phyloP scores from a whole-genome alignment of 2,329 filamentous ascomycete genomes.

The Raffaelea arxii region DNA sequence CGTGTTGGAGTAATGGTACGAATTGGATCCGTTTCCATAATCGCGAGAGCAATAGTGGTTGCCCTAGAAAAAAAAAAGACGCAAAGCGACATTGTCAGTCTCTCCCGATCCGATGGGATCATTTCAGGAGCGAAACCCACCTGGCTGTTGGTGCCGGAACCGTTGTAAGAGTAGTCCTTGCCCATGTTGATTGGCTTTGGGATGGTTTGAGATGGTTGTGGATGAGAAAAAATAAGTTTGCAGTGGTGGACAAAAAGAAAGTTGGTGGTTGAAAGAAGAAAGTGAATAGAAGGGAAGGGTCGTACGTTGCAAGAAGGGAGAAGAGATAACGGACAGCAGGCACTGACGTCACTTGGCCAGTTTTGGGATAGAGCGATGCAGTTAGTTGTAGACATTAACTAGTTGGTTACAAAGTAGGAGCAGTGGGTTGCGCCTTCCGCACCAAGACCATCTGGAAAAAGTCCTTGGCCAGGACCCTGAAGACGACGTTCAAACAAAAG shows the following conservation, averaged over 20 bases:
- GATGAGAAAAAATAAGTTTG: no score
- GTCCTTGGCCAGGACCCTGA: no score
- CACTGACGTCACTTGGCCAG: no score
- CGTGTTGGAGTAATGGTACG: slow-evolving; percentile 61
- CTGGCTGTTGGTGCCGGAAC: slow-evolving; percentile 53
- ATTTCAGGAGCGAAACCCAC: slow-evolving; percentile 25
- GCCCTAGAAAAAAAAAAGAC: slow-evolving; percentile 32
- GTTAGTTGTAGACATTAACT: no score
- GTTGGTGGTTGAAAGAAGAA: neutral
- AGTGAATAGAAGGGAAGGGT: neutral
- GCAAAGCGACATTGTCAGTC: neutral
- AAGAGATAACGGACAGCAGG: no score
- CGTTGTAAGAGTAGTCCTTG: slow-evolving; percentile 31
- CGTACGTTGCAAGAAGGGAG: neutral
- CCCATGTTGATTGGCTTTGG: slow-evolving; percentile 6
- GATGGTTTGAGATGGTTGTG: no score
- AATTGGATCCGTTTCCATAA: slow-evolving; percentile 52
- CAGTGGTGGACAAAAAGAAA: no score
- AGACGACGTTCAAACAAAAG: no score
- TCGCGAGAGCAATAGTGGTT: slow-evolving; percentile 59
- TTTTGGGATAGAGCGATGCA: no score
- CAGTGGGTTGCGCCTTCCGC: no score
- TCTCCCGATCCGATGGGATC: neutral
- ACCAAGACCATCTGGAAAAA: neutral
- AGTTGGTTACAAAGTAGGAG: no score